phyloP scores from a whole-genome alignment of 208 protist species.

The Trichomonas gallinae region DNA sequence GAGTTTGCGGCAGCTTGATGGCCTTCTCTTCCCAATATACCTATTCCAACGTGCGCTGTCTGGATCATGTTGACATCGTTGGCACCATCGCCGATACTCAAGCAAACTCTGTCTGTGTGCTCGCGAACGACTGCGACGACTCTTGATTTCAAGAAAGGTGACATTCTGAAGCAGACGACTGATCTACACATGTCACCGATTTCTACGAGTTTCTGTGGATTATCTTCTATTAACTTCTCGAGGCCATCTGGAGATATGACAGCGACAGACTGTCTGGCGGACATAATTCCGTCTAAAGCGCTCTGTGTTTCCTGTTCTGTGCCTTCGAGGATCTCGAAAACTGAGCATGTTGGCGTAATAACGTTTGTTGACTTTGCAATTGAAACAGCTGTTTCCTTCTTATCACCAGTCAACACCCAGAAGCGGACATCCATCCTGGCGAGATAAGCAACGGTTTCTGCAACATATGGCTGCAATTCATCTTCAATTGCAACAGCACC shows the following conservation, averaged over 20 bases:
- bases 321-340: neutral
- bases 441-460: slow-evolving; percentile 48
- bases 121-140: slow-evolving; percentile 61
- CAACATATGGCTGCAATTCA: slow-evolving; percentile 77
- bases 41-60: slow-evolving; percentile 75
- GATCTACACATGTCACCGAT: no score
- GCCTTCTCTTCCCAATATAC: slow-evolving; percentile 74
- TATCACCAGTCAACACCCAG: slow-evolving; percentile 95
- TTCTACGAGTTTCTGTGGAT: neutral
- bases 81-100: slow-evolving; percentile 88
- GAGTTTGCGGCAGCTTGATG: slow-evolving; percentile 86
- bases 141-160: neutral
- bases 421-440: slow-evolving; percentile 60
- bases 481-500: slow-evolving; percentile 39
- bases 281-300: no score
- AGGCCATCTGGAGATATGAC: neutral
- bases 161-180: neutral
- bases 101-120: slow-evolving; percentile 30
- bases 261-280: neutral
- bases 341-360: neutral
- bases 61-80: slow-evolving; percentile 91
- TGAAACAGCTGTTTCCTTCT: slow-evolving; percentile 54
- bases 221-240: neutral
- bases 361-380: slow-evolving; percentile 33
- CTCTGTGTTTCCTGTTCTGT: neutral